phyloP scores from a whole-genome alignment of 805 yeast genomes.

The Metschnikowia bowlesiae region DNA sequence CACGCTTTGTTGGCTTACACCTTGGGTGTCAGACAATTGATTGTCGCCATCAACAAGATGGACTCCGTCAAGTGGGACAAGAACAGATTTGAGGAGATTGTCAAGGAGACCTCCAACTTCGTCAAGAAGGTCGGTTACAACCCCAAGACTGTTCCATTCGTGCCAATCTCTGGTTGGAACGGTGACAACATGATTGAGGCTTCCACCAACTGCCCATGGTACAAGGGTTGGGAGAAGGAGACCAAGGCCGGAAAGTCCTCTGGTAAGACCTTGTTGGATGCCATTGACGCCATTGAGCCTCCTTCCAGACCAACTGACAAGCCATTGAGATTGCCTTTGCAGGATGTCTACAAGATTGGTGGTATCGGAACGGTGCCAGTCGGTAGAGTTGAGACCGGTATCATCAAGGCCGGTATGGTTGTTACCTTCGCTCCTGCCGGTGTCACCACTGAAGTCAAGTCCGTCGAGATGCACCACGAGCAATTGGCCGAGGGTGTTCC shows the following conservation, averaged over 20 bases:
- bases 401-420: conserved; percentile 87
- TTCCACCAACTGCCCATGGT: conserved; percentile 79
- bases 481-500: conserved; percentile 74
- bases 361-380: conserved; percentile 90
- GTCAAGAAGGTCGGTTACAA: conserved; percentile 82
- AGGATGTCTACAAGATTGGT: conserved; percentile 91
- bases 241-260: conserved; percentile 62
- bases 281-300: conserved; percentile 79
- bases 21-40: conserved; percentile 81
- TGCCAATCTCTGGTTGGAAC: conserved; percentile 82
- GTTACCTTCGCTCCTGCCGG: conserved; percentile 88
- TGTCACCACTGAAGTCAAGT: conserved; percentile 84
- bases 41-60: conserved; percentile 93
- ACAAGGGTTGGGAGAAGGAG: conserved; percentile 82
- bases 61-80: conserved; percentile 88
- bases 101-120: conserved; percentile 73
- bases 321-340: conserved; percentile 86
- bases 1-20: conserved; percentile 79
- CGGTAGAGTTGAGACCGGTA: conserved; percentile 93
- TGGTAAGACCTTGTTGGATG: conserved; percentile 82
- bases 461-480: conserved; percentile 87
- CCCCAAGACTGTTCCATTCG: conserved; percentile 79
- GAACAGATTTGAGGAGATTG: conserved; percentile 72
- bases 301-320: conserved; percentile 78
- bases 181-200: conserved; percentile 92